Evolutionary conservation across 2,329 filamentous ascomycete species (phyloP).

Genomic region (Tothia fuscella): DNA sequence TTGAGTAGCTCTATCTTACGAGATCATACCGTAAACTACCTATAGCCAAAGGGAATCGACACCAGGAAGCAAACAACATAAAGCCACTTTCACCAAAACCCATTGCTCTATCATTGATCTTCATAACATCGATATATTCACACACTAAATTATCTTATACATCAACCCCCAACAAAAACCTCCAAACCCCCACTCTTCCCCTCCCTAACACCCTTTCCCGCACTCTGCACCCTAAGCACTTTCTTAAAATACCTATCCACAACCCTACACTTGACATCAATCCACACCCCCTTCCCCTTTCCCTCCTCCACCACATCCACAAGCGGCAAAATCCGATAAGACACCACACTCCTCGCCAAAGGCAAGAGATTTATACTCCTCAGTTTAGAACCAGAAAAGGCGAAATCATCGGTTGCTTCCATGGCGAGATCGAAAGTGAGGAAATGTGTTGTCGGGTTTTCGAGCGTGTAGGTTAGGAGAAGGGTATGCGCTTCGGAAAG

Average conservation of each 20-base stretch:
- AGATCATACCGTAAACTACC: too few species aligned
- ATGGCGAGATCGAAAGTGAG: conserved; percentile 85
- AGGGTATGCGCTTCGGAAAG: conserved; percentile 14
- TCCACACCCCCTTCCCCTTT: neutral
- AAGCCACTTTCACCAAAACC: too few species aligned
- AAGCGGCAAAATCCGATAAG: conserved; percentile 63
- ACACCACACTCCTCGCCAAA: conserved; percentile 60
- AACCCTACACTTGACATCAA: conserved; percentile 8
- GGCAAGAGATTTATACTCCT: conserved; percentile 72
- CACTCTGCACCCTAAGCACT: neutral
- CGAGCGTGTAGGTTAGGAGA: conserved; percentile 56
- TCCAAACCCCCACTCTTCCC: conserved; percentile 1
- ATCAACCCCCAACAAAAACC: neutral
- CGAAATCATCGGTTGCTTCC: conserved; percentile 87
- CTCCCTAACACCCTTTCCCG: conserved; percentile 4
- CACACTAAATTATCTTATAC: too few species aligned
- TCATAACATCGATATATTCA: too few species aligned
- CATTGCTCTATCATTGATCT: too few species aligned
- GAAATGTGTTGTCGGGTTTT: conserved; percentile 91
- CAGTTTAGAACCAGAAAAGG: conserved; percentile 80
- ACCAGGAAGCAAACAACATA: too few species aligned
- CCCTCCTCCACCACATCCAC: neutral
- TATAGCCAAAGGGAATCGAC: too few species aligned
- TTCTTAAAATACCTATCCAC: conserved; percentile 9
- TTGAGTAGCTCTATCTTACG: too few species aligned